phyloP scores from a whole-genome alignment of 2,329 filamentous ascomycete species.

The Aureobasidium subglaciale region DNA sequence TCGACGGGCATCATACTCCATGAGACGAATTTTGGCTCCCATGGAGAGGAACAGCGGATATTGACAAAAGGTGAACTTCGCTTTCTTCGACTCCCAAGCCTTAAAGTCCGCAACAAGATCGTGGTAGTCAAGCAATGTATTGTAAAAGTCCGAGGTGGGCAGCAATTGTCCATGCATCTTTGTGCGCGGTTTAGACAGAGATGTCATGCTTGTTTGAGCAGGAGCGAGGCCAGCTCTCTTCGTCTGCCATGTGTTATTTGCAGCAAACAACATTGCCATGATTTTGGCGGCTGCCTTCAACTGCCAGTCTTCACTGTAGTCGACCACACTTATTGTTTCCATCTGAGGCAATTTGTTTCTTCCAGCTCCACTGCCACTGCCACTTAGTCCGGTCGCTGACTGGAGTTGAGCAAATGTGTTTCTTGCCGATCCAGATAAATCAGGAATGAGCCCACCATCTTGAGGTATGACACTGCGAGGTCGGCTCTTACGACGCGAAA shows the following conservation, averaged over 20 bases:
- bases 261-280: slow-evolving; percentile 72
- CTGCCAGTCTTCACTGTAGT: slow-evolving; percentile 84
- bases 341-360: slow-evolving; percentile 44
- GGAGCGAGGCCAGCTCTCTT: slow-evolving; percentile 7
- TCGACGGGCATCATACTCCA: slow-evolving; percentile 78
- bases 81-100: slow-evolving; percentile 68
- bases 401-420: slow-evolving; percentile 63
- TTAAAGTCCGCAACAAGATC: slow-evolving; percentile 83
- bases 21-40: slow-evolving; percentile 82
- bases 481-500: slow-evolving; percentile 64
- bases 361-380: slow-evolving; percentile 36
- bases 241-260: slow-evolving; percentile 55
- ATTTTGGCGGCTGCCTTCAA: slow-evolving; percentile 72
- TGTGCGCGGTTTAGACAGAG: slow-evolving; percentile 33
- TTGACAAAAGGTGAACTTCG: slow-evolving; percentile 81
- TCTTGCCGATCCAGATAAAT: slow-evolving; percentile 58
- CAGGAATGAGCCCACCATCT: slow-evolving; percentile 65
- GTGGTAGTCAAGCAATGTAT: slow-evolving; percentile 76
- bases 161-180: slow-evolving; percentile 58
- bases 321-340: slow-evolving; percentile 47
- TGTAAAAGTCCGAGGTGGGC: slow-evolving; percentile 80
- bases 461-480: slow-evolving; percentile 54
- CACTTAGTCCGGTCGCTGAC: slow-evolving; percentile 59
- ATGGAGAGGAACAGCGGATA: slow-evolving; percentile 90
- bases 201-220: slow-evolving; percentile 15